Percentiles rank a stretch among this genome's conserved stretches.
phyloP scores from a whole-genome alignment of 225 moss, liverwort and hornwort species.

The Antitrichia curtipendula region DNA sequence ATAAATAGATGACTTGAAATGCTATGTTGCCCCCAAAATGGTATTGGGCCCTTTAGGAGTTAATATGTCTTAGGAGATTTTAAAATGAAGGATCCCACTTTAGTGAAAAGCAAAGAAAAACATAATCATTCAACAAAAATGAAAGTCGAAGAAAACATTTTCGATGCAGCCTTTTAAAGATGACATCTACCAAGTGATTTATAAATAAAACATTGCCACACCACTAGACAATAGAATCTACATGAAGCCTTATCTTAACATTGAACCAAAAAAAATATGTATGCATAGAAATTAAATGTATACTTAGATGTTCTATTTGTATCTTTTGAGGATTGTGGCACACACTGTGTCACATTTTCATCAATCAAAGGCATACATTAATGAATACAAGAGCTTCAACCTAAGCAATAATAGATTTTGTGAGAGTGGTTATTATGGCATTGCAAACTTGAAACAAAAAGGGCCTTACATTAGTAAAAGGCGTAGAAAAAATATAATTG shows the following conservation, averaged over 20 bases:
- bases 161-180: neutral
- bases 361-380: too few species aligned
- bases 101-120: neutral
- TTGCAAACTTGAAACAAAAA: neutral
- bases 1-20: neutral
- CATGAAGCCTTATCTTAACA: too few species aligned
- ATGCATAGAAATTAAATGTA: neutral
- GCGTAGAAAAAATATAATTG: neutral
- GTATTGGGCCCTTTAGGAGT: too few species aligned
- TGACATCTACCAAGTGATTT: neutral
- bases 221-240: neutral
- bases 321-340: too few species aligned
- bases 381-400: neutral
- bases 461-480: too few species aligned
- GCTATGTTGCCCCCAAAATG: neutral
- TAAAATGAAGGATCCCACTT: neutral
- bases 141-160: neutral
- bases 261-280: neutral
- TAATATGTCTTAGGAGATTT: neutral
- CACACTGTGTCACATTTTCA: too few species aligned
- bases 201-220: neutral
- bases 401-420: rapidly evolving
- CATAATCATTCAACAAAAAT: neutral
- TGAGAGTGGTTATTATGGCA: neutral
- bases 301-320: neutral